phyloP scores from a whole-genome alignment of 23 red algal genomes.

The Agarophyton chilense region DNA sequence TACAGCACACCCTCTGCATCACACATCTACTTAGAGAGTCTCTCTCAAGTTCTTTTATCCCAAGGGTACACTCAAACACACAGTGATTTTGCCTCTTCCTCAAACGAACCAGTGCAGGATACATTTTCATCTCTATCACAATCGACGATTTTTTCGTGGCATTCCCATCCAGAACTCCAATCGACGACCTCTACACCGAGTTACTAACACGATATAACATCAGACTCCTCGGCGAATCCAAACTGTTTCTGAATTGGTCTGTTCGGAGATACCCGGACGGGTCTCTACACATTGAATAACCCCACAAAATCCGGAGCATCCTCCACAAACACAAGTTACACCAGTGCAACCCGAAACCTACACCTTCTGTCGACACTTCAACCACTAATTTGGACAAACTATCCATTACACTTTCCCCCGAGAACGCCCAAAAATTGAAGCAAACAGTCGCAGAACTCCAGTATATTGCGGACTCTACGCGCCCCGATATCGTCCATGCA shows the following conservation, averaged over 20 bases:
- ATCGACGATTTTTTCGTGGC: conserved; percentile 22
- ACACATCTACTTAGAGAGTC: neutral
- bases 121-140: neutral
- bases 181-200: neutral
- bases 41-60: neutral
- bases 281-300: neutral
- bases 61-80: neutral
- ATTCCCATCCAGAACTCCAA: neutral
- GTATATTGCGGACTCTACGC: conserved; percentile 5
- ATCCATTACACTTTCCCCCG: neutral
- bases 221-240: neutral
- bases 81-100: neutral
- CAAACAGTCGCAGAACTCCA: conserved; percentile 21
- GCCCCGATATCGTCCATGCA: neutral
- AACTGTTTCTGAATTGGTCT: conserved; percentile 8
- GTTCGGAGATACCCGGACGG: neutral
- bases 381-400: neutral
- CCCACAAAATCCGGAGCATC: neutral
- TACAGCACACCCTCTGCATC: conserved; percentile 16
- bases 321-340: too few relatives aligned
- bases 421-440: neutral
- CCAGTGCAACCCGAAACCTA: neutral
- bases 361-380: neutral
- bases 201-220: neutral
- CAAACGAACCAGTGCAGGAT: neutral